Conservation (phyloP, 768 basidiomycete genomes). For the Coprinopsis strossmayeri region DNA sequence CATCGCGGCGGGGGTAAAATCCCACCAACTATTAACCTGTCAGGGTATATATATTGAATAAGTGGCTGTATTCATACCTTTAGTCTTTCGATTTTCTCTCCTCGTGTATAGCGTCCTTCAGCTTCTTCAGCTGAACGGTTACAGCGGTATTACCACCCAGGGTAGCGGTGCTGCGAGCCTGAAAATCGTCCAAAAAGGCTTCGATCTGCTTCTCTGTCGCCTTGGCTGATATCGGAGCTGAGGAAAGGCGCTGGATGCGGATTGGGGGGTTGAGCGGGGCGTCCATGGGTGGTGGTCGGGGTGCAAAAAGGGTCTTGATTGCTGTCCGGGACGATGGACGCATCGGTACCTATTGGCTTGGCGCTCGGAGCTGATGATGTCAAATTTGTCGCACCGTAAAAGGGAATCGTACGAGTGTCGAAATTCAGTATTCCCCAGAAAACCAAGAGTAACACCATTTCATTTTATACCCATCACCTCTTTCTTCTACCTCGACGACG, state of each 20-base stretch:
- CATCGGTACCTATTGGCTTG: no score
- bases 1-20: no score
- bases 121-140: slow-evolving; percentile 53
- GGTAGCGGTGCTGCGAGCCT: slow-evolving; percentile 35
- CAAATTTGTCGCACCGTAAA: background rate
- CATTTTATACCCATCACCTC: background rate
- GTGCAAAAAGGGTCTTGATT: background rate
- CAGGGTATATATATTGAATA: background rate
- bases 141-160: slow-evolving; percentile 50
- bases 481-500: background rate
- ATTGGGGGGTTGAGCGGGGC: slow-evolving; percentile 39
- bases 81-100: slow-evolving; percentile 31
- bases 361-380: background rate
- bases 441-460: background rate
- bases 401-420: slow-evolving; percentile 15
- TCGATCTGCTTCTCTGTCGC: slow-evolving; percentile 34
- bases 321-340: background rate
- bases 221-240: slow-evolving; percentile 31
- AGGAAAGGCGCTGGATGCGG: slow-evolving; percentile 34
- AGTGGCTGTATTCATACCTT: background rate
- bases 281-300: slow-evolving; percentile 33
- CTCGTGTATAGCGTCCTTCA: slow-evolving; percentile 45
- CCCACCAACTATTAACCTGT: no score
- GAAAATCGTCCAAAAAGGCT: slow-evolving; percentile 43
- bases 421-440: slow-evolving; percentile 2